Evolutionary conservation across 2,329 filamentous ascomycete genomes (phyloP).

Genomic region (Clonostachys chloroleuca): DNA sequence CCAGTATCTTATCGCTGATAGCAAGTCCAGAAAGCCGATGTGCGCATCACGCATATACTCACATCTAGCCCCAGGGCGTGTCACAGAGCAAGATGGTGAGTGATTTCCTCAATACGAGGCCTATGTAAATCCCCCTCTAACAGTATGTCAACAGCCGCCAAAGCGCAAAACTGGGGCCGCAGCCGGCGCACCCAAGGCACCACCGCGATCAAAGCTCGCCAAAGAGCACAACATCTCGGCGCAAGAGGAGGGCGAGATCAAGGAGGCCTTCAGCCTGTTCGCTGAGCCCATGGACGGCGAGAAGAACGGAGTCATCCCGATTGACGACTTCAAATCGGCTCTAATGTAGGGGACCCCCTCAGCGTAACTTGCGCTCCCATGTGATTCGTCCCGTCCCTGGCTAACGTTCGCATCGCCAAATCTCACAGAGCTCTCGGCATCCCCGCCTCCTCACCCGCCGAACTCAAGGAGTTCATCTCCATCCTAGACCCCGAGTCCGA

Average conservation of each 20-base stretch:
- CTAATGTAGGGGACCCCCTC: constrained; percentile 54
- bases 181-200: constrained; percentile 21
- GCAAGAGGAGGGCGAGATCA: constrained; percentile 84
- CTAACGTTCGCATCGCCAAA: neutral
- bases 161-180: constrained; percentile 12
- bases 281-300: constrained; percentile 65
- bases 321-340: constrained; percentile 64
- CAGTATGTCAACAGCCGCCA: neutral
- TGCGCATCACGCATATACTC: no score
- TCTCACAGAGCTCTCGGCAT: constrained; percentile 79
- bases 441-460: constrained; percentile 54
- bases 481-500: constrained; percentile 79
- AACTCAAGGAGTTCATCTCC: constrained; percentile 72
- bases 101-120: neutral
- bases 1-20: no score
- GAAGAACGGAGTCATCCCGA: constrained; percentile 66
- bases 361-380: neutral
- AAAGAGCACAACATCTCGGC: constrained; percentile 85
- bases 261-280: constrained; percentile 85
- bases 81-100: constrained; percentile 1
- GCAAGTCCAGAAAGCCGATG: no score
- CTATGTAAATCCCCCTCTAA: neutral
- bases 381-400: neutral
- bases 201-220: constrained; percentile 76
- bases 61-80: neutral